Percentiles rank a stretch among this genome's conserved stretches.
These are phyloP conservation scores for Filobasidium wieringae DNA, from an alignment of 768 basidiomycete species.

Conservation along the genomic window DNA sequence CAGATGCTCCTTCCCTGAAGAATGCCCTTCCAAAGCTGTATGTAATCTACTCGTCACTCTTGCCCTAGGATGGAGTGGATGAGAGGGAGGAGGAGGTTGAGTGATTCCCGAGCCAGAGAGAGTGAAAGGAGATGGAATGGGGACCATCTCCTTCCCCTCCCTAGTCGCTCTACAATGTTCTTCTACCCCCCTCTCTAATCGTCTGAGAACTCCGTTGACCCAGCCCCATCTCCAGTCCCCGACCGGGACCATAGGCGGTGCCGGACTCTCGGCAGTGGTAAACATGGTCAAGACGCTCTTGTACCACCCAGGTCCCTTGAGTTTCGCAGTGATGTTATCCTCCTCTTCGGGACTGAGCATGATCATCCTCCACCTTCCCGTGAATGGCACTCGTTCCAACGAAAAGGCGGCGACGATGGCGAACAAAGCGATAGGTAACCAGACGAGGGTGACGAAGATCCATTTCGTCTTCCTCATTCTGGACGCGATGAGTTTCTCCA, in stretches of 20 bases:
- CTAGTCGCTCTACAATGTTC: conserved; percentile 36
- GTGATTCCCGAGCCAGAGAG: conserved; percentile 39
- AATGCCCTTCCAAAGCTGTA: conserved; percentile 33
- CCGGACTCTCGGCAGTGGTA: conserved; percentile 48
- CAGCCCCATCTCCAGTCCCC: conserved; percentile 83
- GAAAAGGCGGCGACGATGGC: conserved; percentile 22
- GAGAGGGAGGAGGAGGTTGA: conserved; percentile 66
- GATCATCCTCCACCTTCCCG: conserved; percentile 58
- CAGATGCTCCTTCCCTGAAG: conserved; percentile 31
- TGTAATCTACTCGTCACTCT: conserved; percentile 61
- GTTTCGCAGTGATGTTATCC: conserved; percentile 68
- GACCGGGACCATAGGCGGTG: conserved; percentile 52
- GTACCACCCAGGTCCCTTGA: conserved; percentile 79
- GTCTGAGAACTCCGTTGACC: conserved; percentile 67
- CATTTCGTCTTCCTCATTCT: conserved; percentile 12
- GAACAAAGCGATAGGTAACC: conserved; percentile 26
- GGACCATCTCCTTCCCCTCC: conserved; percentile 22
- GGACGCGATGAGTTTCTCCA: conserved; percentile 18
- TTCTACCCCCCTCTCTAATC: conserved; percentile 63
- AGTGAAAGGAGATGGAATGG: background rate
- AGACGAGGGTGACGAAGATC: conserved; percentile 18
- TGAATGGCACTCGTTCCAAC: conserved; percentile 33
- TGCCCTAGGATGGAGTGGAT: conserved; percentile 73
- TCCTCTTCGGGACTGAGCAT: conserved; percentile 86
- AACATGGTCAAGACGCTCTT: conserved; percentile 68